Evolutionary conservation across 495 filamentous ascomycete species (phyloP).

Genomic region (Aspergillus diversus): DNA sequence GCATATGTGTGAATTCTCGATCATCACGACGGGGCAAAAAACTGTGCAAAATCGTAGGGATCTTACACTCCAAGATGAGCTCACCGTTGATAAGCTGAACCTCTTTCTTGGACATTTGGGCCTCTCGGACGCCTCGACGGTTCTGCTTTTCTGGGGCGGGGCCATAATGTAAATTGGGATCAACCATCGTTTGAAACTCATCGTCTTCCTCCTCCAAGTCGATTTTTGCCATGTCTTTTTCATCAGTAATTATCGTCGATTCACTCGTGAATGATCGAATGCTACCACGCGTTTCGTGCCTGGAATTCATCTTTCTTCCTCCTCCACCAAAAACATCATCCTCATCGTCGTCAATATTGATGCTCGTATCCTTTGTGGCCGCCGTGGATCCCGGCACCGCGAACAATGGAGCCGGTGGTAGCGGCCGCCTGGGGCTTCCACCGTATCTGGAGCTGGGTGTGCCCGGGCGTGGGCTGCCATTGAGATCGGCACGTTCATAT

Average conservation of each 20-base stretch:
- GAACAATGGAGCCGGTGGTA: slow-evolving; percentile 92
- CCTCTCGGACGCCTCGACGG: slow-evolving; percentile 79
- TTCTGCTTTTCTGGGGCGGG: slow-evolving; percentile 85
- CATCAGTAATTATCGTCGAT: slow-evolving; percentile 64
- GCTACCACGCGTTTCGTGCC: slow-evolving; percentile 44
- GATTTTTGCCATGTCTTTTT: slow-evolving; percentile 50
- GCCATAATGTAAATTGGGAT: slow-evolving; percentile 70
- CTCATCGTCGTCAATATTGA: slow-evolving; percentile 60
- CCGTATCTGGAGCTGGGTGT: slow-evolving; percentile 87
- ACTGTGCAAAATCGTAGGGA: slow-evolving; percentile 94
- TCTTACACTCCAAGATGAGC: slow-evolving; percentile 97
- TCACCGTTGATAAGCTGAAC: slow-evolving; percentile 96
- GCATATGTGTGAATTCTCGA: slow-evolving; percentile 98
- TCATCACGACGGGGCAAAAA: slow-evolving; percentile 92
- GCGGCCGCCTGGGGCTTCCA: slow-evolving; percentile 79
- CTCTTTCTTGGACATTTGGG: slow-evolving; percentile 91
- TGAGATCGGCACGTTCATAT: slow-evolving; percentile 86
- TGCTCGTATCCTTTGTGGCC: slow-evolving; percentile 42
- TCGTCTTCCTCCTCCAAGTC: slow-evolving; percentile 51
- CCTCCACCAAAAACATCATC: slow-evolving; percentile 80
- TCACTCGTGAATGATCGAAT: slow-evolving; percentile 67
- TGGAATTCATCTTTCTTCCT: slow-evolving; percentile 50
- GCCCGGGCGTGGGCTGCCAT: slow-evolving; percentile 87
- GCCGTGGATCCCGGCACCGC: slow-evolving; percentile 45
- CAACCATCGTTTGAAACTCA: slow-evolving; percentile 40